Percentiles rank a stretch among this genome's conserved stretches.
Evolutionary conservation across 108 stramenopile species (phyloP).

Genomic region (Chaetoceros tenuissimus): DNA sequence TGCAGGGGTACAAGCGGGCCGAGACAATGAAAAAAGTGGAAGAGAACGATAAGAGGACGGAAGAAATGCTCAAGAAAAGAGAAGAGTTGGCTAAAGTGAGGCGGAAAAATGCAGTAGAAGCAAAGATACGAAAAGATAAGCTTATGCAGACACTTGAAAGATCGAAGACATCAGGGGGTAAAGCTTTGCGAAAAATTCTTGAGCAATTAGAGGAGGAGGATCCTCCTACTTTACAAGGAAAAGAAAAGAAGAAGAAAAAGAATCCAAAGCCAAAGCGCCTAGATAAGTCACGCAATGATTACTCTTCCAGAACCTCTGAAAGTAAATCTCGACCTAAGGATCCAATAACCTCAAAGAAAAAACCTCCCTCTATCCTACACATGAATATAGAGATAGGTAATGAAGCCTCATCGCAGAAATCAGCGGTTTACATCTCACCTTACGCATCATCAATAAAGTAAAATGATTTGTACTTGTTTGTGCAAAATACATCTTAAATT

Average conservation of each 20-base stretch:
- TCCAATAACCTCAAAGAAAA: too few relatives aligned
- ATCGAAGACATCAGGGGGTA: background rate
- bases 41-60: conserved; percentile 33
- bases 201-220: background rate
- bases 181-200: conserved; percentile 2
- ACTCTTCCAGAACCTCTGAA: too few relatives aligned
- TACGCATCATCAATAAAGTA: too few relatives aligned
- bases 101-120: conserved; percentile 1
- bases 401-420: too few relatives aligned
- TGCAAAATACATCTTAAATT: too few relatives aligned
- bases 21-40: conserved; percentile 54
- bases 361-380: too few relatives aligned
- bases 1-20: conserved; percentile 51
- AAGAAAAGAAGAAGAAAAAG: background rate
- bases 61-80: conserved; percentile 32
- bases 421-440: too few relatives aligned
- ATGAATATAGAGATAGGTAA: too few relatives aligned
- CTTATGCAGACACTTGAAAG: conserved; percentile 13
- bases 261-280: background rate
- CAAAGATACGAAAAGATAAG: conserved; percentile 13
- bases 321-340: too few relatives aligned
- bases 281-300: too few relatives aligned
- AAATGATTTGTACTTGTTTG: too few relatives aligned
- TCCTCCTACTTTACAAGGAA: background rate
- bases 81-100: conserved; percentile 10